These are phyloP conservation scores for Camelina hispida DNA, from an alignment of 345 rosid genomes.

Conservation along the genomic window DNA sequence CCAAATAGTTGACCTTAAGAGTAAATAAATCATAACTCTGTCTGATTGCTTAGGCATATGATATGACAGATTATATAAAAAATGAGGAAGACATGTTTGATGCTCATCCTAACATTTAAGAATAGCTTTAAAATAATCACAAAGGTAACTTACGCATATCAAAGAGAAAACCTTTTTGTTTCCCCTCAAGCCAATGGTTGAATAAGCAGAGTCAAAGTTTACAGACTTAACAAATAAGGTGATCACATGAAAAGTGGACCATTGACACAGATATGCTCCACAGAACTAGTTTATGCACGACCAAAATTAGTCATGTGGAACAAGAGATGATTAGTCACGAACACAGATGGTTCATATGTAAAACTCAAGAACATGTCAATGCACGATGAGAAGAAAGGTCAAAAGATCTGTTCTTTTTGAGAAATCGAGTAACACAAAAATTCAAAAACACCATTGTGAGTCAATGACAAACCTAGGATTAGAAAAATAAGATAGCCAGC, in stretches of 20 bases:
- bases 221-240: not conserved
- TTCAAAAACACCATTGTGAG: slow-evolving; percentile 12
- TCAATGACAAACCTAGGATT: slow-evolving; percentile 18
- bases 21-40: slow-evolving; percentile 26
- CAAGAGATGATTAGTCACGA: slow-evolving; percentile 3
- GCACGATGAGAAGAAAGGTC: not conserved
- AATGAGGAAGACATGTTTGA: slow-evolving; percentile 31
- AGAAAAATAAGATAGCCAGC: slow-evolving; percentile 20
- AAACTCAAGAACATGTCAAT: slow-evolving; percentile 21
- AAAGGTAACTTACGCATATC: not conserved
- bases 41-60: slow-evolving; percentile 15
- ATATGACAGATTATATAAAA: slow-evolving; percentile 17
- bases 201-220: not conserved
- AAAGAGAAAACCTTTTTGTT: not conserved
- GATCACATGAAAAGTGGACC: not conserved
- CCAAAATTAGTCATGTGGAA: slow-evolving; percentile 5
- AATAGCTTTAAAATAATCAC: slow-evolving; percentile 21
- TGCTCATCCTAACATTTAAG: slow-evolving; percentile 6
- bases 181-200: not conserved
- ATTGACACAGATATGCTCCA: not conserved
- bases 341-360: not conserved
- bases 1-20: slow-evolving; percentile 28
- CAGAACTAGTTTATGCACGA: not conserved
- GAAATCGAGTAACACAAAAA: not conserved
- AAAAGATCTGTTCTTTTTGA: not conserved